Base-by-base conservation (phyloP, 495 filamentous ascomycete species). In the Hyaloscypha hepaticicola region DNA sequence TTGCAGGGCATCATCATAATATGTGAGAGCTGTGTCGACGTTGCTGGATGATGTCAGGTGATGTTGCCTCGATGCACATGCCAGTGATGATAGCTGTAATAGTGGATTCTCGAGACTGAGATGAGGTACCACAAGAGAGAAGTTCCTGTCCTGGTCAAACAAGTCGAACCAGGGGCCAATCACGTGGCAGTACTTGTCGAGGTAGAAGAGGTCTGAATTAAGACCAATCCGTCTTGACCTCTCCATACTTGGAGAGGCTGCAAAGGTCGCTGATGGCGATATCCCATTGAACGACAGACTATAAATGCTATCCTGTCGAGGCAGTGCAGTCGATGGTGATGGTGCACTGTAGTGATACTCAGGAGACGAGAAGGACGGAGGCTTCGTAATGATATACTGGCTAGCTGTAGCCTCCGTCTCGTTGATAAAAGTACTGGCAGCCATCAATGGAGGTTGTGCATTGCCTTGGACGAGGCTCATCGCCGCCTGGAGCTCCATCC, bases 391-490 rank as follows among this genome's bases (percentile, higher is more conserved):
- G 50, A 53, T 28, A 26, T 53, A 53, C 50, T 53, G 50, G 50
- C 22, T 53, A 28, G 26, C 50, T 26, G 50, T 53, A 25, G 24
- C 26, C 26, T 53, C 5, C 26, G 50, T 53, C 50, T 53, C 50
- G 26, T 53, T 53, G 50, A 53, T 53, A 26, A 53, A 53, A 26
- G 50, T 53, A 12, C n/a, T 28, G 4, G 50, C 26, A 53, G 16
- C 26, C 1, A 5, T 53, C n/a, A 8, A 11, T 53, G 50, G 4
- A 53, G 26, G 0, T 53, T 53, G 50, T 19, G 38, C 38, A 45
- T 9, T 16, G 11, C 38, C 11, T 53, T 53, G 50, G 50, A 11
- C 50, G 50, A 45, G 11, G 19, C 38, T 45, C 38, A 45, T 16
- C 19, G 38, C 16, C 38, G 6, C 38, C 16, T 45, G 38, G 38